Evolutionary conservation across 2,329 filamentous ascomycete species (phyloP), one percentile per base, ranked within the genome.

Genomic region (Pleoardoris graminearum): DNA sequence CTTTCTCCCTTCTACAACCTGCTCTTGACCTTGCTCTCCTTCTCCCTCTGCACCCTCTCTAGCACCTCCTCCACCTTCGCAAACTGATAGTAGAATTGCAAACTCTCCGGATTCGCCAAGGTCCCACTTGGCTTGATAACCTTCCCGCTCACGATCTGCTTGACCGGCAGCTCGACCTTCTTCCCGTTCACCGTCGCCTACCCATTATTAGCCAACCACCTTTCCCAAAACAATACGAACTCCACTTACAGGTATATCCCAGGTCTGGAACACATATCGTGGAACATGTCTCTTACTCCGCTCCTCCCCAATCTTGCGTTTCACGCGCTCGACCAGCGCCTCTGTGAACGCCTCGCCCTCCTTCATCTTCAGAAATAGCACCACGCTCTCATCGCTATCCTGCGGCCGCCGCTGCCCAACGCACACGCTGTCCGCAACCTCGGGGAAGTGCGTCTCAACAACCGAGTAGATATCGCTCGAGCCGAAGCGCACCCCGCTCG

Each of bases 131-230:
- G 83, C 72, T 88, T 90, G 67, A 94, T 83, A 21, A 76, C 82
- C 61, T 85, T 84, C 0, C 90, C 90, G 0, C 84, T 90, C 0
- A 94, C 86, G 57, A 94, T 94, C 66, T 90, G 87, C 75, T 94
- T 94, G 25, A 94, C 87, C 0, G 89, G 89, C 47, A 94, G 64
- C 70, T 94, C 90, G 3, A 94, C 90, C 72, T 94, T 94, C 71
- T 94, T 94, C 44, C 90, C 74, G 67, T 93, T 94, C 57, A 94
- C 85, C 0, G 90, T 94, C 0, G 86, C 89, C 85, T 91, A 41
- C 39, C 21, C 11, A n/a, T 1, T 7, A 17, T 56, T 25, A 53
- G 53, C 46, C 33, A 39, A n/a, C n/a, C 37, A 19, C 12, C 7
- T 23, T 14, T 21, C 7, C 14, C 2, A 5, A 14, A n/a, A 11